phyloP scores from a whole-genome alignment of 768 basidiomycete species.

The Candolleomyces eurysporus region DNA sequence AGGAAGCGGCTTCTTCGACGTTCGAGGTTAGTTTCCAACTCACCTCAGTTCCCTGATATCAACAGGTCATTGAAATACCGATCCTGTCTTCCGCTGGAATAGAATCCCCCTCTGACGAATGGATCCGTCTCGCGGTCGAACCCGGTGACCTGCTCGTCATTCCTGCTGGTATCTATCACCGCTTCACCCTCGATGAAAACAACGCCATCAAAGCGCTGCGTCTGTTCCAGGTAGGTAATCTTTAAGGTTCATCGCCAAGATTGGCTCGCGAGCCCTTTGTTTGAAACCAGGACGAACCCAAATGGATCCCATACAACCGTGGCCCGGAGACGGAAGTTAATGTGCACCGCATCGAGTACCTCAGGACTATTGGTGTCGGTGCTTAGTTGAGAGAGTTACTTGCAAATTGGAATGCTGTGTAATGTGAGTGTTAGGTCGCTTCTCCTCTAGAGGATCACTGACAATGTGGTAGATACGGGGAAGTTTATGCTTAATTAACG shows the following conservation, averaged over 20 bases:
- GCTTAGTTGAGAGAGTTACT: constrained; percentile 20
- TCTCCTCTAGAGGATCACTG: no score
- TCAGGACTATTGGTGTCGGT: constrained; percentile 46
- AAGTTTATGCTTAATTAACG: no score
- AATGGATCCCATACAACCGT: constrained; percentile 82
- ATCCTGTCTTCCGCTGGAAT: background rate
- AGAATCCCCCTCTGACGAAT: constrained; percentile 67
- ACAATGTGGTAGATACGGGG: no score
- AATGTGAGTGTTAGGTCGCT: no score
- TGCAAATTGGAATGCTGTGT: no score
- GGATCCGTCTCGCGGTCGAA: constrained; percentile 78
- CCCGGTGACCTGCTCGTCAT: constrained; percentile 85
- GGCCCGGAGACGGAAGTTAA: constrained; percentile 61
- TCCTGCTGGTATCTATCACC: constrained; percentile 91
- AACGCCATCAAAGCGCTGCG: constrained; percentile 77
- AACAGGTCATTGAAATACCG: background rate
- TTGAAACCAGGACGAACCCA: constrained; percentile 74
- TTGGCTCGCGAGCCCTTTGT: background rate
- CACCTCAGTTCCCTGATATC: background rate
- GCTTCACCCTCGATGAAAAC: constrained; percentile 82
- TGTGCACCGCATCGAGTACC: constrained; percentile 58
- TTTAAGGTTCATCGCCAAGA: background rate
- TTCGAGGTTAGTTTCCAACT: constrained; percentile 58
- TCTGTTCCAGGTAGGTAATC: constrained; percentile 69
- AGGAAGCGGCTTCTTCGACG: constrained; percentile 92